A percentile compares a stretch with the other conserved stretches of the same genome.
Conservation (phyloP, 1,139 yeast genomes). For the Diutina siamensis region DNA sequence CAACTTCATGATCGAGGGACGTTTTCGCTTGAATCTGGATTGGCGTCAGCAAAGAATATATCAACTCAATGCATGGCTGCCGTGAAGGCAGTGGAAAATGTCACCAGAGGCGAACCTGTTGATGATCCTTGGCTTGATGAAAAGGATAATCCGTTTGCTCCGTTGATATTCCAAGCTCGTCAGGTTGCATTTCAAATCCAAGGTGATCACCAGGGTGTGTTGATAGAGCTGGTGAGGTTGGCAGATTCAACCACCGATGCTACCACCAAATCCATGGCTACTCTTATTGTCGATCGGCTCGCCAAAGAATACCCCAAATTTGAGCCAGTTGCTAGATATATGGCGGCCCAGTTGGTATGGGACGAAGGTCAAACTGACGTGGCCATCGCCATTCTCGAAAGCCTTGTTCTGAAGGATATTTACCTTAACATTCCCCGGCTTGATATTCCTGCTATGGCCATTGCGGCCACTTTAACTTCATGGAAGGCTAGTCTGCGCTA, state of each 20-base stretch:
- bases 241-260: slow-evolving; percentile 18
- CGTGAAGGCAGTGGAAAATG: not conserved
- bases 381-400: slow-evolving; percentile 41
- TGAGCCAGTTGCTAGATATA: slow-evolving; percentile 26
- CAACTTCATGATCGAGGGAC: slow-evolving; percentile 18
- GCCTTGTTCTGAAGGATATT: slow-evolving; percentile 11
- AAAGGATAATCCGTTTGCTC: not conserved
- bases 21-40: not conserved
- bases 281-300: slow-evolving; percentile 32
- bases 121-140: not conserved
- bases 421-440: slow-evolving; percentile 14
- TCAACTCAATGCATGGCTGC: not conserved
- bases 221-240: not conserved
- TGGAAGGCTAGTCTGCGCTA: slow-evolving; percentile 68
- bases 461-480: slow-evolving; percentile 44
- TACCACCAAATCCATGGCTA: slow-evolving; percentile 31
- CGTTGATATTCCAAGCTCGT: slow-evolving; percentile 5
- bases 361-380: slow-evolving; percentile 37
- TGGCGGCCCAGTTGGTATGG: slow-evolving; percentile 52
- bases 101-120: not conserved
- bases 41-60: not conserved
- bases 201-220: slow-evolving; percentile 20
- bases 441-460: slow-evolving; percentile 16
- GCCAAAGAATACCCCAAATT: slow-evolving; percentile 13
- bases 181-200: slow-evolving; percentile 27